Percentiles rank a stretch among this genome's conserved stretches.
phyloP scores from a whole-genome alignment of 2,329 filamentous ascomycete species.

The Mycosphaerelloides madeirae region DNA sequence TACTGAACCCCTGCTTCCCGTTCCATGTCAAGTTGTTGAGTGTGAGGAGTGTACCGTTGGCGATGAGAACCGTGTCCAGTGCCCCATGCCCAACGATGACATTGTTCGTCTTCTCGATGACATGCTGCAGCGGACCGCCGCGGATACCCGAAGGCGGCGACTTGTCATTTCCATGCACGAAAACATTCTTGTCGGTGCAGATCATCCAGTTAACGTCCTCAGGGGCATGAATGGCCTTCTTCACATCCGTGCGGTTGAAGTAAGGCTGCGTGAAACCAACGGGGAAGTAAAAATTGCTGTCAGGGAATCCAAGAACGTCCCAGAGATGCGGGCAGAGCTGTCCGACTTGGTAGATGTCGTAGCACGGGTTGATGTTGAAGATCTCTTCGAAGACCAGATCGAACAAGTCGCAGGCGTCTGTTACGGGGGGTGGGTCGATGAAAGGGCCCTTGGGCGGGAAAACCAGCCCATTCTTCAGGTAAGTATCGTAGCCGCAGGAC shows the following conservation, averaged over 20 bases:
- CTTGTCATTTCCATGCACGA: constrained; percentile 30
- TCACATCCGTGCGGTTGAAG: constrained; percentile 51
- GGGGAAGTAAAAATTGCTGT: constrained; percentile 8
- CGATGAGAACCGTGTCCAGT: constrained; percentile 47
- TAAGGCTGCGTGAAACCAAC: constrained; percentile 30
- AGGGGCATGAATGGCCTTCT: constrained; percentile 47
- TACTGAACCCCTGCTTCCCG: constrained; percentile 44
- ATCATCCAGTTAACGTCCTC: constrained; percentile 22
- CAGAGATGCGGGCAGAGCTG: constrained; percentile 26
- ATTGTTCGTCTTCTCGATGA: constrained; percentile 51
- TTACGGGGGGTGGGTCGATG: constrained; percentile 2
- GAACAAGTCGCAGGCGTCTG: constrained; percentile 29
- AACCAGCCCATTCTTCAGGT: constrained; percentile 46
- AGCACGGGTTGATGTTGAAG: constrained; percentile 30
- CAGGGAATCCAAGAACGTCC: constrained; percentile 19
- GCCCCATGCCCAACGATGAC: constrained; percentile 47
- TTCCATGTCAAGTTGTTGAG: constrained; percentile 55
- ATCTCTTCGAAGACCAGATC: constrained; percentile 29
- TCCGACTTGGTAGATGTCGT: constrained; percentile 32
- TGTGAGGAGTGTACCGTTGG: constrained; percentile 49
- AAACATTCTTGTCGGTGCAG: constrained; percentile 37
- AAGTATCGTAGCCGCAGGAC: constrained; percentile 34
- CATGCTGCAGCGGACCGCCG: constrained; percentile 41
- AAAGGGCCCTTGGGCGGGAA: constrained; percentile 33
- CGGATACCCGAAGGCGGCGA: constrained; percentile 20